Conservation (phyloP, 768 basidiomycete genomes). For the Naganishia vaughanmartiniae region DNA sequence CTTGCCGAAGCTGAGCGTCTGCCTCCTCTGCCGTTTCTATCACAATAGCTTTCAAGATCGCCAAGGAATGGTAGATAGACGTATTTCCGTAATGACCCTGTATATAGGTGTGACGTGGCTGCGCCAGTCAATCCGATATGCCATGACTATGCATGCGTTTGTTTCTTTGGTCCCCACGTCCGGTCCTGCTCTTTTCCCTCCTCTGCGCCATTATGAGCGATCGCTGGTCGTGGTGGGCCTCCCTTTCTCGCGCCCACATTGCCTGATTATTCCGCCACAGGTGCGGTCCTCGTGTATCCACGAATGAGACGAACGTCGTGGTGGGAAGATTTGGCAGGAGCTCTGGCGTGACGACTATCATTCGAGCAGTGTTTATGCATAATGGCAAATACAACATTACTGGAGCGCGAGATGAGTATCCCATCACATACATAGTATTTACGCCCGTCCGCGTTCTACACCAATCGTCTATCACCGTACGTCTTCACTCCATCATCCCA, state of each 20-base stretch:
- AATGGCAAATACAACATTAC: not conserved
- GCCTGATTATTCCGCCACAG: too few species aligned
- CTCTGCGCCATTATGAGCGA: not conserved
- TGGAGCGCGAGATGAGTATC: not conserved
- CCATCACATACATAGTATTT: not conserved
- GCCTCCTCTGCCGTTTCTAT: not conserved
- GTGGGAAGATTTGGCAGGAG: too few species aligned
- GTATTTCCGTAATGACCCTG: not conserved
- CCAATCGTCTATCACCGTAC: conserved; percentile 7
- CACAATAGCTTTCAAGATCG: conserved; percentile 68
- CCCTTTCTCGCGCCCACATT: too few species aligned
- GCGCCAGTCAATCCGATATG: not conserved
- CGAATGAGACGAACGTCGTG: too few species aligned
- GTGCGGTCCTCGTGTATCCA: too few species aligned
- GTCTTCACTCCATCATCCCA: conserved; percentile 25
- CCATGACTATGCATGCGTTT: conserved; percentile 9
- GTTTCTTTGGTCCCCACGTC: not conserved
- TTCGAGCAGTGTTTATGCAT: not conserved
- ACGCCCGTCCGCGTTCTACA: not conserved
- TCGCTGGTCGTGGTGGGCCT: not conserved
- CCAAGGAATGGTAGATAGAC: conserved; percentile 74
- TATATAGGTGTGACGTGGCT: not conserved
- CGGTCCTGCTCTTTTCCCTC: not conserved
- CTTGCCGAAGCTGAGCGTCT: not conserved
- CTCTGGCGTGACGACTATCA: not conserved